phyloP scores from a whole-genome alignment of 192 early-diverging fungal genomes.

The Lobulomyces angularis region DNA sequence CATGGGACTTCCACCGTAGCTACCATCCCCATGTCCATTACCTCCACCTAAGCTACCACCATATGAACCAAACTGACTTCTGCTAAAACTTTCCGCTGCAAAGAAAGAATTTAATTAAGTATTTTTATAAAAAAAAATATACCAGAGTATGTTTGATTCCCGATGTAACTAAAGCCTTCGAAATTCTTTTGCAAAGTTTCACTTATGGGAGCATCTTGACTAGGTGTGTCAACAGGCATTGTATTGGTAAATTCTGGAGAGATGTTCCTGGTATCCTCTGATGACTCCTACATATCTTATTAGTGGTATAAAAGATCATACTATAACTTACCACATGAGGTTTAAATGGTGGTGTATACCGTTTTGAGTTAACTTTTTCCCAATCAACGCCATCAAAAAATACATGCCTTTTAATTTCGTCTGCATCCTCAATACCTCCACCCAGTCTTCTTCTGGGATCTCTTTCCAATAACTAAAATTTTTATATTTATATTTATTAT shows the following conservation, averaged over 20 bases:
- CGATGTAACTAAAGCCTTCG: slow-evolving; percentile 27
- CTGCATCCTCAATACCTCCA: slow-evolving; percentile 37
- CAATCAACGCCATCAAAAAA: slow-evolving; percentile 56
- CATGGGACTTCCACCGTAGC: too few relatives aligned
- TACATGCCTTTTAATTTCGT: slow-evolving; percentile 46
- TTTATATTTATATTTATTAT: background rate
- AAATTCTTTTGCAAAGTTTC: slow-evolving; percentile 36
- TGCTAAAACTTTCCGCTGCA: too few relatives aligned
- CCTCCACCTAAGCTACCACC: too few relatives aligned
- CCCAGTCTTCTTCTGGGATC: slow-evolving; percentile 51
- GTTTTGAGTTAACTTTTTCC: slow-evolving; percentile 44
- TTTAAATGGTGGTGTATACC: slow-evolving; percentile 55
- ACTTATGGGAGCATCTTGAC: slow-evolving; percentile 19
- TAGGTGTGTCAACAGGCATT: slow-evolving; percentile 31
- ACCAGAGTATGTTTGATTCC: too few relatives aligned
- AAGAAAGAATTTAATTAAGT: too few relatives aligned
- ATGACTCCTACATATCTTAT: slow-evolving; percentile 14
- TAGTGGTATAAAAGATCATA: background rate
- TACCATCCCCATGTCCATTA: too few relatives aligned
- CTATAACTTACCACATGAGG: slow-evolving; percentile 38
- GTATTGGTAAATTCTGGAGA: slow-evolving; percentile 35
- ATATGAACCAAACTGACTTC: too few relatives aligned
- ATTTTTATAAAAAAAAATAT: too few relatives aligned
- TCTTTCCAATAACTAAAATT: slow-evolving; percentile 40
- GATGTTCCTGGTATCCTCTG: slow-evolving; percentile 37